phyloP scores from a whole-genome alignment of 208 protist species.

The Trypanosoma mega region DNA sequence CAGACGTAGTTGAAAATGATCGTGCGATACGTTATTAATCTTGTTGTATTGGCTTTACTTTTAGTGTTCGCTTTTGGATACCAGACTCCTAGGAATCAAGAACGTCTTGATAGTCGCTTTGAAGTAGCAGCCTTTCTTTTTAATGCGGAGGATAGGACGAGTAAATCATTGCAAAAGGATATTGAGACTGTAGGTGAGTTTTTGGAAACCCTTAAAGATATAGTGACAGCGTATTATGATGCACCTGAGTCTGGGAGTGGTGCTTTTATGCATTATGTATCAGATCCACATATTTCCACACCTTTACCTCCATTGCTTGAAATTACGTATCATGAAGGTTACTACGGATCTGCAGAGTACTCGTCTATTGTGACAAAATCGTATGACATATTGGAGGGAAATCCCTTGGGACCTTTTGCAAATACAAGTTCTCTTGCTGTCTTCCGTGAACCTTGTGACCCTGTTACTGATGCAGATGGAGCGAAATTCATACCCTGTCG shows the following conservation, averaged over 20 bases:
- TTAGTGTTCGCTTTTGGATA: conserved; percentile 45
- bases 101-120: conserved; percentile 35
- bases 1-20: conserved; percentile 25
- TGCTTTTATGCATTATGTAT: conserved; percentile 60
- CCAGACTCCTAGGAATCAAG: conserved; percentile 40
- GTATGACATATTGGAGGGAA: conserved; percentile 23
- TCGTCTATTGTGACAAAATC: conserved; percentile 13
- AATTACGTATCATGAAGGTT: conserved; percentile 35
- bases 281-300: conserved; percentile 16
- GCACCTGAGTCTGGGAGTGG: conserved; percentile 34
- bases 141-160: conserved; percentile 29
- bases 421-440: conserved; percentile 22
- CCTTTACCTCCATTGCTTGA: conserved; percentile 29
- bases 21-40: conserved; percentile 37
- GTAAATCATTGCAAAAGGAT: conserved; percentile 20
- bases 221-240: conserved; percentile 42
- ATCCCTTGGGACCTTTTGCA: conserved; percentile 35
- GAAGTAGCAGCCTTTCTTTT: conserved; percentile 43
- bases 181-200: conserved; percentile 56
- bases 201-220: conserved; percentile 32
- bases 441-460: conserved; percentile 32
- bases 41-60: conserved; percentile 32
- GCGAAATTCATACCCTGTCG: conserved; percentile 41
- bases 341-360: conserved; percentile 25
- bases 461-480: conserved; percentile 26